A percentile compares a stretch with the other conserved stretches of the same genome.
Conservation (phyloP, 305 asterid genomes). For the Fraxinus ornus region DNA sequence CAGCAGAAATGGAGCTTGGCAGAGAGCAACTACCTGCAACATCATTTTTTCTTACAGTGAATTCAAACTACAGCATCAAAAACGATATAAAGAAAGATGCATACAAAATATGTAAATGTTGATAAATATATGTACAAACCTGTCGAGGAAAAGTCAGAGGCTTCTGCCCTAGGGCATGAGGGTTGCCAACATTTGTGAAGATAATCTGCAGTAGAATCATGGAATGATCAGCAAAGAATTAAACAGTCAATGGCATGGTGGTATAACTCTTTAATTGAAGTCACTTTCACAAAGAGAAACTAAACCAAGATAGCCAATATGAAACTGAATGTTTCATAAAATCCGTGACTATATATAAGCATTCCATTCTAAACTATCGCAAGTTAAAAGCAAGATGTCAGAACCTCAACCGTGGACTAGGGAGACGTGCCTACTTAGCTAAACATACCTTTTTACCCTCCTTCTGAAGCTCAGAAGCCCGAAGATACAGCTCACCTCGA, state of each 20-base stretch:
- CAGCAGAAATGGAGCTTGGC: slow-evolving; percentile 97
- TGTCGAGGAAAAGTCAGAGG: slow-evolving; percentile 95
- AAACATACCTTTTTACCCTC: slow-evolving; percentile 92
- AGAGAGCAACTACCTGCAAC: slow-evolving; percentile 86
- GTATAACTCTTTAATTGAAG: not conserved
- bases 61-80: not conserved
- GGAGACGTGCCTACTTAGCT: not conserved
- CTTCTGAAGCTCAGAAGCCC: slow-evolving; percentile 99
- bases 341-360: not conserved
- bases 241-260: not conserved
- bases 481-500: slow-evolving; percentile 98
- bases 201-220: slow-evolving; percentile 57
- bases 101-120: not conserved
- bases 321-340: not conserved
- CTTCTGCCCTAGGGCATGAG: slow-evolving; percentile 93
- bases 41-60: not conserved
- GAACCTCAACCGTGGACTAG: not conserved
- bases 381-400: not conserved
- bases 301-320: not conserved
- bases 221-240: slow-evolving; percentile 9
- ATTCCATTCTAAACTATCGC: not conserved
- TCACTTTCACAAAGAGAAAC: not conserved
- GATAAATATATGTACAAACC: slow-evolving; percentile 37
- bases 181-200: slow-evolving; percentile 93
- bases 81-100: not conserved